Evolutionary conservation across 495 filamentous ascomycete genomes (phyloP).

Genomic region (Penicillium bialowiezense): DNA sequence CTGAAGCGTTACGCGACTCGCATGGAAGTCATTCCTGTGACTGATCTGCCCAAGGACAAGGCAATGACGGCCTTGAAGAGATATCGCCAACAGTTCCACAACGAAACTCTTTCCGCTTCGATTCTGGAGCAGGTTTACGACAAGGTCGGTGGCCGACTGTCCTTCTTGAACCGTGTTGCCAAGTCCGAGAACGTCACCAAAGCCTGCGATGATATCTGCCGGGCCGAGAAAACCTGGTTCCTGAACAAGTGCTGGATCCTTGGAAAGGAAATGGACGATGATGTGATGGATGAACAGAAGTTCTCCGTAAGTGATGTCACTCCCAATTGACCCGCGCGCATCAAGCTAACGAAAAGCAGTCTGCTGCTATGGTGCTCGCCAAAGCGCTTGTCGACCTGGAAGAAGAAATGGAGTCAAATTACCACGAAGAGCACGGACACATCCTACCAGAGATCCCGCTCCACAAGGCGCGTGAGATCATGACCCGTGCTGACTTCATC

Average conservation of each 20-base stretch:
- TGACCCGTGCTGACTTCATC: conserved; percentile 96
- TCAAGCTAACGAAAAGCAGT: conserved; percentile 38
- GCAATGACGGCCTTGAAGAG: conserved; percentile 72
- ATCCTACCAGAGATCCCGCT: conserved; percentile 78
- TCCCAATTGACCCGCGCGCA: background rate
- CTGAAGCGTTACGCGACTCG: conserved; percentile 86
- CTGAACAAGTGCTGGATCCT: conserved; percentile 94
- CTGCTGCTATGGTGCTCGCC: conserved; percentile 91
- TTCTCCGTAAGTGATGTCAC: conserved; percentile 61
- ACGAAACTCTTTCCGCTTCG: conserved; percentile 50
- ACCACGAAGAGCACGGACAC: conserved; percentile 65
- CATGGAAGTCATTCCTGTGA: conserved; percentile 84
- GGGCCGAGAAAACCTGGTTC: conserved; percentile 89
- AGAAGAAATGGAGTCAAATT: conserved; percentile 59
- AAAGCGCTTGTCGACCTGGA: conserved; percentile 82
- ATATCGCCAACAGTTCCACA: conserved; percentile 70
- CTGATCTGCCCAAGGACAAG: conserved; percentile 72
- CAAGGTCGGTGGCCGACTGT: conserved; percentile 79
- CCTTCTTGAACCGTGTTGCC: conserved; percentile 82
- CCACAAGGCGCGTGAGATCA: conserved; percentile 82
- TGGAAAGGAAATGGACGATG: conserved; percentile 91
- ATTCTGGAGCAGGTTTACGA: conserved; percentile 76
- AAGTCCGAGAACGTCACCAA: conserved; percentile 71
- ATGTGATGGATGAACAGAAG: conserved; percentile 99
- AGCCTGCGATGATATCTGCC: conserved; percentile 75